phyloP scores from a whole-genome alignment of 2,329 filamentous ascomycete genomes.

The Lecanicillium sp. region DNA sequence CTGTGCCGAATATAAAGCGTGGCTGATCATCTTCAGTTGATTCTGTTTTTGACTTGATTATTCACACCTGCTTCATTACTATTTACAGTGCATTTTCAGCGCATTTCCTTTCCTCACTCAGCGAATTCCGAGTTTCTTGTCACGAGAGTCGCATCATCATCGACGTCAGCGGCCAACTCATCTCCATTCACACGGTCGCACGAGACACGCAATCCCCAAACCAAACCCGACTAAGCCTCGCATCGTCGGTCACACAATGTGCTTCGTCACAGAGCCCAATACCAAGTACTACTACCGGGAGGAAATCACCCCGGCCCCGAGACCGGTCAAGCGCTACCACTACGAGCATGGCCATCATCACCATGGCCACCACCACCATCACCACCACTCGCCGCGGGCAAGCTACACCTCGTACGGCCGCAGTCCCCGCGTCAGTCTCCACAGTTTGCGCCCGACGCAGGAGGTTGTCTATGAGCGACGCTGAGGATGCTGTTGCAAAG shows the following conservation, averaged over 20 bases:
- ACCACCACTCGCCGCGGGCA: slow-evolving; percentile 30
- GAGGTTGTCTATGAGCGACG: slow-evolving; percentile 26
- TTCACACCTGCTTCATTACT: too few relatives aligned
- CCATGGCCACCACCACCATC: slow-evolving; percentile 25
- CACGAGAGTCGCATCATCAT: too few relatives aligned
- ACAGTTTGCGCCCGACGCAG: slow-evolving; percentile 20
- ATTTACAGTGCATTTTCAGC: too few relatives aligned
- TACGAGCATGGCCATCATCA: slow-evolving; percentile 20
- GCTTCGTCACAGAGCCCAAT: slow-evolving; percentile 36
- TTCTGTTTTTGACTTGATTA: too few relatives aligned
- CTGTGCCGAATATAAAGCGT: too few relatives aligned
- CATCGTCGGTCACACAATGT: slow-evolving; percentile 43
- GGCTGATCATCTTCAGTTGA: too few relatives aligned
- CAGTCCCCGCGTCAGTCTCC: slow-evolving; percentile 34
- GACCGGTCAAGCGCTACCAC: slow-evolving; percentile 11
- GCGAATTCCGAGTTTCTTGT: too few relatives aligned
- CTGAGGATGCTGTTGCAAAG: neutral
- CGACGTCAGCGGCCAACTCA: too few relatives aligned
- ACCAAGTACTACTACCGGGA: slow-evolving; percentile 49
- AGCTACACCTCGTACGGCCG: slow-evolving; percentile 33
- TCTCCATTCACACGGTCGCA: too few relatives aligned
- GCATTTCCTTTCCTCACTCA: too few relatives aligned
- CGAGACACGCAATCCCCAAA: too few relatives aligned
- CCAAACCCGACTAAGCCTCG: too few relatives aligned
- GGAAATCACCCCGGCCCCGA: slow-evolving; percentile 41